Evolutionary conservation across 1,284 basidiomycete species (phyloP).

Genomic region (Serendipita sp.): DNA sequence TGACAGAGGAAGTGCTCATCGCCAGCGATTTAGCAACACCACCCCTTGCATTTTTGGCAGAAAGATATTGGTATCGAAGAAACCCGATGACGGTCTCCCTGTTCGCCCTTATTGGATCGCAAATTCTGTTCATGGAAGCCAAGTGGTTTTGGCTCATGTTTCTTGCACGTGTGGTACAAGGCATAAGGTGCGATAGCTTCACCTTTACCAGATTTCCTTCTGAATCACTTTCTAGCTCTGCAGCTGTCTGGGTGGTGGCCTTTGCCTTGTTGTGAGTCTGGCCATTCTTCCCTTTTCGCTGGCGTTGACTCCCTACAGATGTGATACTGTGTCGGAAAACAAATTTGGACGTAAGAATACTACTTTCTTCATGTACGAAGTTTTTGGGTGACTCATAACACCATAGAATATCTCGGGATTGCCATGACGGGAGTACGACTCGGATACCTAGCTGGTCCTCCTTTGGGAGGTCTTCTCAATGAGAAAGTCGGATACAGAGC

Average conservation of each 20-base stretch:
- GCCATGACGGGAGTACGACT: slow-evolving; percentile 56
- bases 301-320: slow-evolving; percentile 25
- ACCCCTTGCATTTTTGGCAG: slow-evolving; percentile 49
- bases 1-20: neutral
- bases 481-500: slow-evolving; percentile 52
- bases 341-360: slow-evolving; percentile 40
- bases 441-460: slow-evolving; percentile 29
- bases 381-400: neutral
- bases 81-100: slow-evolving; percentile 47
- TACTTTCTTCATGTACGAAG: slow-evolving; percentile 8
- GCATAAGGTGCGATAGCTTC: slow-evolving; percentile 23
- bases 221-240: slow-evolving; percentile 29
- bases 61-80: slow-evolving; percentile 40
- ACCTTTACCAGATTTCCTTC: too few species aligned
- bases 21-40: slow-evolving; percentile 39
- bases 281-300: slow-evolving; percentile 7
- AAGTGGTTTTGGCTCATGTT: slow-evolving; percentile 57
- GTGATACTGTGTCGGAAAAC: slow-evolving; percentile 49
- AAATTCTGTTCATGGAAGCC: slow-evolving; percentile 66
- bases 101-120: slow-evolving; percentile 38
- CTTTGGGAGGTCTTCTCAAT: slow-evolving; percentile 53
- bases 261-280: slow-evolving; percentile 46
- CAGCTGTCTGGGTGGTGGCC: slow-evolving; percentile 63
- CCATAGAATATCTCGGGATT: slow-evolving; percentile 52
- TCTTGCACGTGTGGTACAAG: slow-evolving; percentile 56